phyloP scores from a whole-genome alignment of 805 yeast genomes.

The Pichia gijzeniarum region DNA sequence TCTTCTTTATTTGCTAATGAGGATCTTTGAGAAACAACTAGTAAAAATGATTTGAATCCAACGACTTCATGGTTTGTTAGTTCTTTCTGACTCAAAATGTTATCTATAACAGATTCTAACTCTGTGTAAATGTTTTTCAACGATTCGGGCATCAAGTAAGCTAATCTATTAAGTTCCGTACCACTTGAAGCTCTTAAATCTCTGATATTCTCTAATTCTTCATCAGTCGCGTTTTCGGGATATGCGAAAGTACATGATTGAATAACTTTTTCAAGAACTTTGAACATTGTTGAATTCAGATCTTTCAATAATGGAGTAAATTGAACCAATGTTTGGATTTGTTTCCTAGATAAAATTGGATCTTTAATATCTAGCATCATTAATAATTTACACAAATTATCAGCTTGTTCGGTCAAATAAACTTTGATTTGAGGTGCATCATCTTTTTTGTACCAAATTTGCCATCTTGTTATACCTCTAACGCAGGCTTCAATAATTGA shows the following conservation, averaged over 20 bases:
- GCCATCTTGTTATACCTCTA: conserved; percentile 93
- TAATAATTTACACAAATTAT: conserved; percentile 65
- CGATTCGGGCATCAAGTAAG: conserved; percentile 90
- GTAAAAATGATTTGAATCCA: conserved; percentile 83
- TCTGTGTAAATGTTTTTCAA: conserved; percentile 75
- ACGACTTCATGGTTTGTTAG: conserved; percentile 88
- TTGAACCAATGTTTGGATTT: conserved; percentile 87
- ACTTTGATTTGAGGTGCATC: conserved; percentile 47
- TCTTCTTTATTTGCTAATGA: conserved; percentile 62
- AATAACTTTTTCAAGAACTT: conserved; percentile 75
- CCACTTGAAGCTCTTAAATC: conserved; percentile 91
- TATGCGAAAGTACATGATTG: conserved; percentile 80
- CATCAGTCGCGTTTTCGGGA: conserved; percentile 53
- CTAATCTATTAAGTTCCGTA: conserved; percentile 88
- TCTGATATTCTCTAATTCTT: conserved; percentile 70
- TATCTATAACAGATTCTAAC: conserved; percentile 72
- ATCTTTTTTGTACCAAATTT: conserved; percentile 73
- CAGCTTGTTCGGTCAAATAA: conserved; percentile 49
- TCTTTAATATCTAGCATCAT: conserved; percentile 70
- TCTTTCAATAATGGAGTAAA: conserved; percentile 87
- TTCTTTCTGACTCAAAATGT: conserved; percentile 59
- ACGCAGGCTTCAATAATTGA: conserved; percentile 84
- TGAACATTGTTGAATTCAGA: conserved; percentile 66
- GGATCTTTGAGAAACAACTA: conserved; percentile 87
- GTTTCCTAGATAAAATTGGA: conserved; percentile 75